Evolutionary conservation across 306 rosid genomes (phyloP).

Genomic region (Phaseolus lunatus): DNA sequence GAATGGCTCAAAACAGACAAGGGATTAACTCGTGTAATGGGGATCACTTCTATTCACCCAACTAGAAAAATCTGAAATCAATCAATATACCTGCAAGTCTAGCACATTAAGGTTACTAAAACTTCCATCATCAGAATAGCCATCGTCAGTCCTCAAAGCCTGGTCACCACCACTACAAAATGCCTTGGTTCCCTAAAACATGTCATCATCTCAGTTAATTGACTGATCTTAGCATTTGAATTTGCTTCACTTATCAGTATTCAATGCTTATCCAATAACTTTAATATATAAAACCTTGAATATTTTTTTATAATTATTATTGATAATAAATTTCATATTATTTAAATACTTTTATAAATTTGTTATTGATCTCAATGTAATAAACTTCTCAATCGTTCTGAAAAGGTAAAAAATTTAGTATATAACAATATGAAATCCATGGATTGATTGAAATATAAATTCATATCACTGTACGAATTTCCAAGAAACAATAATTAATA

Average conservation of each 20-base stretch:
- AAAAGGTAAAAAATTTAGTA: no score
- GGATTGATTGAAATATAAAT: no score
- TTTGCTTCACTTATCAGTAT: neutral
- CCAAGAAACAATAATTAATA: neutral
- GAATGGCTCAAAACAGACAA: neutral
- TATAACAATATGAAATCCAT: no score
- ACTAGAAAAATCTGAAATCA: slow-evolving; percentile 14
- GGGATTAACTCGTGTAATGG: neutral
- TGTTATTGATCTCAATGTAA: no score
- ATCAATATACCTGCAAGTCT: slow-evolving; percentile 76
- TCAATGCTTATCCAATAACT: no score
- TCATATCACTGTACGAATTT: no score
- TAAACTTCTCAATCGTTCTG: no score
- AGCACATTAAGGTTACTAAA: slow-evolving; percentile 82
- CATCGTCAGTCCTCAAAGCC: slow-evolving; percentile 78
- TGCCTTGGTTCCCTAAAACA: slow-evolving; percentile 76
- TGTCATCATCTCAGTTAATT: neutral
- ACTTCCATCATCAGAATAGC: slow-evolving; percentile 73
- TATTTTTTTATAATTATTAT: no score
- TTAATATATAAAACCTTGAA: no score
- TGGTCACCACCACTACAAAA: slow-evolving; percentile 96
- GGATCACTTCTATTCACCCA: slow-evolving; percentile 6
- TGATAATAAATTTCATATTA: no score
- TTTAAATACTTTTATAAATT: no score
- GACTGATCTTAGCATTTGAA: neutral